Evolutionary conservation across 2,329 filamentous ascomycete species (phyloP), one percentile per base, ranked within the genome.

Genomic region (Colletotrichum endophyticum): DNA sequence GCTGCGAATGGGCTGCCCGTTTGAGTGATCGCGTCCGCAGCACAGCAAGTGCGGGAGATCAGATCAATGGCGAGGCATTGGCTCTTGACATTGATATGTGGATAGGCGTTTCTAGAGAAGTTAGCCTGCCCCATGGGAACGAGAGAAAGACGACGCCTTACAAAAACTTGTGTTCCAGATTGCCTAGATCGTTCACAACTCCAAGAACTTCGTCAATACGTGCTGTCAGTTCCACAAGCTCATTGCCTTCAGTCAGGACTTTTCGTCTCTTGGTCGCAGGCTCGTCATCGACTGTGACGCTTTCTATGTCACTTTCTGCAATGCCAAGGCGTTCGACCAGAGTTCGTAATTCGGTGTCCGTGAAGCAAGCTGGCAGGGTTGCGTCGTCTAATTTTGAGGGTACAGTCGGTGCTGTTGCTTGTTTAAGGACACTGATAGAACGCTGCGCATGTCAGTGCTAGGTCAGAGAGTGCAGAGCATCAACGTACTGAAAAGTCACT

Each of bases 41-140:
- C 89, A 81, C 93, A 95, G 22, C 90, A 86, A 64, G 92, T 82
- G 66, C 87, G 88, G 5, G 92, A 91, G 16, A 95, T 81, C 13
- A 89, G 81, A 49, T 91, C 85, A 56, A 94, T 84, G 11, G 88
- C 84, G 39, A 87, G 86, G 78, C 89, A 91, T 80, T 91, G 89
- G 28, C 88, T 84, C 9, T 84, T 75, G 75, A 92, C 89, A 19
- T 86, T 79, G 6, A 92, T 82, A 16, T 83, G 81, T 15, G 86
- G 79, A 80, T 92, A 92, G 27, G 81, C 79, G 28, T 80, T 79
- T 44, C 86, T 88, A 70, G 5, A 63, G 13, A 32, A 32, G 28
- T 77, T 22, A 77, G 71, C 44, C 30, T 25, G 25, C n/a, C 25
- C 25, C 16, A 28, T 4, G 3, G 12, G 12, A 8, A 8, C 15